Percentiles rank a stretch among this genome's conserved stretches.
Evolutionary conservation across 2,329 filamentous ascomycete genomes (phyloP).

Genomic region (Macrophomina pseudophaseolina): DNA sequence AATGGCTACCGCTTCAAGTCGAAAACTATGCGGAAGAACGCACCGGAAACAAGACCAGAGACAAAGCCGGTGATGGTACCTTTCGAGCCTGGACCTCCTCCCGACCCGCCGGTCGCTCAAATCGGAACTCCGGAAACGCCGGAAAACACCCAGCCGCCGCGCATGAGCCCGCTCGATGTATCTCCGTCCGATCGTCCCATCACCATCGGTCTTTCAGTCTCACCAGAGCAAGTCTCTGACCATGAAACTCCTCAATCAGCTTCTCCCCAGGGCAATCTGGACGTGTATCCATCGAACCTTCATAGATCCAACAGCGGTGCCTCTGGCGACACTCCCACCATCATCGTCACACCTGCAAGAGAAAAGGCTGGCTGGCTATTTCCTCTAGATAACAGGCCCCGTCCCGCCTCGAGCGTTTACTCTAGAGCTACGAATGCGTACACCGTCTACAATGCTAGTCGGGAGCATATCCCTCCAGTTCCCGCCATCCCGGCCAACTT

Average conservation of each 20-base stretch:
- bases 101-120: constrained; percentile 11
- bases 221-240: constrained; percentile 57
- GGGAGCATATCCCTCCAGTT: constrained; percentile 56
- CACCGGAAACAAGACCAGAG: not conserved
- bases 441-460: constrained; percentile 35
- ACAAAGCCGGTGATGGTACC: not conserved
- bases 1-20: constrained; percentile 29
- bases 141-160: not conserved
- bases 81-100: constrained; percentile 17
- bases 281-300: constrained; percentile 34
- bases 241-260: constrained; percentile 28
- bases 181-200: constrained; percentile 75
- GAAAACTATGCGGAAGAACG: constrained; percentile 32
- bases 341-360: constrained; percentile 59
- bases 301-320: constrained; percentile 45
- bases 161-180: constrained; percentile 51
- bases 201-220: constrained; percentile 71
- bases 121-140: not conserved
- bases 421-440: constrained; percentile 58
- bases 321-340: constrained; percentile 53
- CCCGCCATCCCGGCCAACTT: constrained; percentile 31
- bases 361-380: constrained; percentile 59
- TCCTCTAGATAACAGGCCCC: constrained; percentile 59
- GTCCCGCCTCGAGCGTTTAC: constrained; percentile 64
- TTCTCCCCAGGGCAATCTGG: not conserved